phyloP scores from a whole-genome alignment of 225 moss, liverwort and hornwort genomes.

The Rhytidiadelphus loreus region DNA sequence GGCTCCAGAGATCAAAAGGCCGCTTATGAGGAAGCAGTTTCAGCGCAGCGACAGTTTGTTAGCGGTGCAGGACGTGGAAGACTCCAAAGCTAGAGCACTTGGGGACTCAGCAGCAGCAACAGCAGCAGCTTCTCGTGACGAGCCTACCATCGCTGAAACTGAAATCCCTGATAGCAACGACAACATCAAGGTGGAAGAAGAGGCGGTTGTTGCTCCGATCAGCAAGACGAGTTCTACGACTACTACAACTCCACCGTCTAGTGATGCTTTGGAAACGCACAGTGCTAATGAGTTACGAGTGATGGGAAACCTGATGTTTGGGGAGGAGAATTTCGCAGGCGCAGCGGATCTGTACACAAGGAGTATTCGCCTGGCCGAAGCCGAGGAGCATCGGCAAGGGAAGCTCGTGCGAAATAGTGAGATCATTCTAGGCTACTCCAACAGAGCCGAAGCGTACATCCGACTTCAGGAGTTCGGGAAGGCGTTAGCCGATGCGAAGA shows the following conservation, averaged over 20 bases:
- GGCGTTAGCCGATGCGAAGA: slow-evolving; percentile 64
- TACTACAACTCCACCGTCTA: not conserved
- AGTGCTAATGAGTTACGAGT: slow-evolving; percentile 57
- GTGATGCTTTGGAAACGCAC: slow-evolving; percentile 1
- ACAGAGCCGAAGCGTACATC: slow-evolving; percentile 85
- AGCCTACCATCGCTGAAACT: not conserved
- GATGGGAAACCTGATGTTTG: slow-evolving; percentile 63
- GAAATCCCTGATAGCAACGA: not conserved
- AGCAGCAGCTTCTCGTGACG: not conserved
- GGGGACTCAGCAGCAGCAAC: not conserved
- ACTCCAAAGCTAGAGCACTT: not conserved
- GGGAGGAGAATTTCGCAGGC: slow-evolving; percentile 46
- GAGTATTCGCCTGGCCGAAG: slow-evolving; percentile 51
- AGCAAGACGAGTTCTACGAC: not conserved
- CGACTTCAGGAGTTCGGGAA: slow-evolving; percentile 64
- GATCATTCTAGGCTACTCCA: slow-evolving; percentile 79
- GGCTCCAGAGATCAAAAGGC: not conserved
- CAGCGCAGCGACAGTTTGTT: slow-evolving; percentile 35
- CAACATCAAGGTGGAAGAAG: not conserved
- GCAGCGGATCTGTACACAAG: slow-evolving; percentile 65
- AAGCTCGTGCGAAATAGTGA: slow-evolving; percentile 45
- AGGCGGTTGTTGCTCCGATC: not conserved
- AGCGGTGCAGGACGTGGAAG: slow-evolving; percentile 27
- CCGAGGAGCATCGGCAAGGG: slow-evolving; percentile 39
- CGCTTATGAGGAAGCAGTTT: slow-evolving; percentile 2